phyloP scores from a whole-genome alignment of 768 basidiomycete genomes.

The Boletus reticulatus region DNA sequence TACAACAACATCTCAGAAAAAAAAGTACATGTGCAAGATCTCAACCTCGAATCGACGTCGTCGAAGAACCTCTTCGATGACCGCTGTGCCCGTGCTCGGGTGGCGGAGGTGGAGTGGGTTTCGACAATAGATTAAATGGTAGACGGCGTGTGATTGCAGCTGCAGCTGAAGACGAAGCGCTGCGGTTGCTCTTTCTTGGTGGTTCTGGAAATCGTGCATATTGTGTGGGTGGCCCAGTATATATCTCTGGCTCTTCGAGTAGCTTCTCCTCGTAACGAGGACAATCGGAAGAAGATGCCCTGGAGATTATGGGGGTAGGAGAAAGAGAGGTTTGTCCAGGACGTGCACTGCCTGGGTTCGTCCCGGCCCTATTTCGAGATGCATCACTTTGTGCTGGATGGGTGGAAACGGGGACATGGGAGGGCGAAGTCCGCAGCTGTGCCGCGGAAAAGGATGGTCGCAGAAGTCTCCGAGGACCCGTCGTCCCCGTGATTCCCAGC shows the following conservation, averaged over 20 bases:
- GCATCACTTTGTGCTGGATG: conserved; percentile 41
- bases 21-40: conserved; percentile 3
- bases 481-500: conserved; percentile 47
- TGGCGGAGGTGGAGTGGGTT: conserved; percentile 38
- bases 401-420: conserved; percentile 32
- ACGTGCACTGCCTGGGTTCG: conserved; percentile 53
- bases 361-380: conserved; percentile 61
- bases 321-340: conserved; percentile 42
- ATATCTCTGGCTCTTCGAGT: conserved; percentile 48
- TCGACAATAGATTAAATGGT: conserved; percentile 67
- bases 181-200: conserved; percentile 44
- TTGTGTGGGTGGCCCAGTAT: conserved; percentile 64
- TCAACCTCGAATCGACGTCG: conserved; percentile 35
- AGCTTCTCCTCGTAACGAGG: conserved; percentile 35
- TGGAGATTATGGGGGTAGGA: conserved; percentile 40
- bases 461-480: conserved; percentile 56
- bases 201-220: conserved; percentile 75
- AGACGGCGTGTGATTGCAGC: conserved; percentile 54
- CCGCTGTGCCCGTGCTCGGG: conserved; percentile 25
- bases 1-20: conserved; percentile 23
- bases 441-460: conserved; percentile 78
- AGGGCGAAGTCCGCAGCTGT: conserved; percentile 59
- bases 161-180: conserved; percentile 43
- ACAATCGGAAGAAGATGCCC: conserved; percentile 59
- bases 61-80: conserved; percentile 46